phyloP scores from a whole-genome alignment of 2,329 filamentous ascomycete species.

The Phyllosticta citriasiana region DNA sequence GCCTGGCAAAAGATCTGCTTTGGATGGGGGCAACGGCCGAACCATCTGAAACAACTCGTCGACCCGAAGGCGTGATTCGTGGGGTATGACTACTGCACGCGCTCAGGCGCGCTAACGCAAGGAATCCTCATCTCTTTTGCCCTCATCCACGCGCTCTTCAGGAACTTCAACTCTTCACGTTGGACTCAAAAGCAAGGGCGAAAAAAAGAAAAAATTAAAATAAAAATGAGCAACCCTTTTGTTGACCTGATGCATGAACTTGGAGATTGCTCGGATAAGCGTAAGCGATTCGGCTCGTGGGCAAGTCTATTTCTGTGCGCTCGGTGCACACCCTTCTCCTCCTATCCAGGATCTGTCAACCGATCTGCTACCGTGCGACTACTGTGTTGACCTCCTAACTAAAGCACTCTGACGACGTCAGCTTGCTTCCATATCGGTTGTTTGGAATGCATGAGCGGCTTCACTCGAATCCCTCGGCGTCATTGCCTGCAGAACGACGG shows the following conservation, averaged over 20 bases:
- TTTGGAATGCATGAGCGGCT: neutral
- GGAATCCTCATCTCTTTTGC: conserved; percentile 2
- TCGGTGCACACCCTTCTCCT: neutral
- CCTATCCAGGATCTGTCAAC: neutral
- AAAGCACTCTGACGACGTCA: neutral
- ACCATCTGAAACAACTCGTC: conserved; percentile 10
- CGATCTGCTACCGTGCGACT: neutral
- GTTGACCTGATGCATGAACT: neutral
- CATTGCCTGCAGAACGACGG: neutral
- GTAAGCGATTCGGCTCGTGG: neutral
- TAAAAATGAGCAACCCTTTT: neutral
- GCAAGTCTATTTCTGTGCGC: neutral
- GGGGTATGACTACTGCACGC: conserved; percentile 5
- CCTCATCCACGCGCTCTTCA: neutral
- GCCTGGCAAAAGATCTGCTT: conserved; percentile 6
- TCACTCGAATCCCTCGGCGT: neutral
- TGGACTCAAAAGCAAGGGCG: neutral
- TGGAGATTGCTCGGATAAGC: neutral
- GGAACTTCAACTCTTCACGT: neutral
- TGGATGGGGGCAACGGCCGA: conserved; percentile 5
- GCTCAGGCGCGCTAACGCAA: conserved; percentile 4
- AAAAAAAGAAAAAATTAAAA: neutral
- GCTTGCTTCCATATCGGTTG: neutral
- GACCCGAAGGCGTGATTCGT: conserved; percentile 11
- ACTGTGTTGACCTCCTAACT: neutral